Conservation (phyloP, 2,329 filamentous ascomycete genomes). For the Fusarium neocosmosporiellum region DNA sequence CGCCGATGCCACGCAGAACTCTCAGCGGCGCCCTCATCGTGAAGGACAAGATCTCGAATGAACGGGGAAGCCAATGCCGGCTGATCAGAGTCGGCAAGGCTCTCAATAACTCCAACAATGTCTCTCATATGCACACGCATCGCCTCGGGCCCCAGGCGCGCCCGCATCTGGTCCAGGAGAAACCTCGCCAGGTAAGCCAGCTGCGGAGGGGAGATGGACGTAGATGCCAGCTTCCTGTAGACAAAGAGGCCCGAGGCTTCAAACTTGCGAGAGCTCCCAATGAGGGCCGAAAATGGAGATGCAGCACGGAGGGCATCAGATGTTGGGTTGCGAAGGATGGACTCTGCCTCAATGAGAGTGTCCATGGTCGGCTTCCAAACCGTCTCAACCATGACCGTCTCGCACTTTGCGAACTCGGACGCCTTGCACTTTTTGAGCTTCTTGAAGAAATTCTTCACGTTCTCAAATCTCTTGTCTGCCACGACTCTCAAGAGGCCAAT, state of each 20-base stretch:
- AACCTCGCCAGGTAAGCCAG: conserved; percentile 34
- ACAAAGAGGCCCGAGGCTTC: conserved; percentile 19
- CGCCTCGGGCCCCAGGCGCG: conserved; percentile 15
- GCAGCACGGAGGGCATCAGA: neutral
- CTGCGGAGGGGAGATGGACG: neutral
- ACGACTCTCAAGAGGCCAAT: conserved; percentile 12
- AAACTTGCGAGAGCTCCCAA: neutral
- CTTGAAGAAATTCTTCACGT: conserved; percentile 3
- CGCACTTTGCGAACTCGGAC: neutral
- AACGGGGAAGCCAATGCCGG: conserved; percentile 46
- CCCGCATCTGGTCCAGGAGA: conserved; percentile 31
- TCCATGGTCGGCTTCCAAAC: conserved; percentile 49
- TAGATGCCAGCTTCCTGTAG: conserved; percentile 9
- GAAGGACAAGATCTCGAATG: conserved; percentile 45
- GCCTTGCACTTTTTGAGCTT: neutral
- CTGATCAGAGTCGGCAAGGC: conserved; percentile 43
- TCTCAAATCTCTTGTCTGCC: conserved; percentile 9
- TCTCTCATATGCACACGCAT: conserved; percentile 21
- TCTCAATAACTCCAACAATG: conserved; percentile 34
- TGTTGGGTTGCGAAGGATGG: conserved; percentile 15
- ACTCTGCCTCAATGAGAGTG: conserved; percentile 42
- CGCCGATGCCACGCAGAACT: conserved; percentile 49
- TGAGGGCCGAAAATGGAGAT: neutral
- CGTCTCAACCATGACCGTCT: conserved; percentile 12
- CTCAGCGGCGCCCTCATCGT: conserved; percentile 34